Conservation (phyloP, 2,329 filamentous ascomycete genomes). For the Ophiostoma tasmaniense region DNA sequence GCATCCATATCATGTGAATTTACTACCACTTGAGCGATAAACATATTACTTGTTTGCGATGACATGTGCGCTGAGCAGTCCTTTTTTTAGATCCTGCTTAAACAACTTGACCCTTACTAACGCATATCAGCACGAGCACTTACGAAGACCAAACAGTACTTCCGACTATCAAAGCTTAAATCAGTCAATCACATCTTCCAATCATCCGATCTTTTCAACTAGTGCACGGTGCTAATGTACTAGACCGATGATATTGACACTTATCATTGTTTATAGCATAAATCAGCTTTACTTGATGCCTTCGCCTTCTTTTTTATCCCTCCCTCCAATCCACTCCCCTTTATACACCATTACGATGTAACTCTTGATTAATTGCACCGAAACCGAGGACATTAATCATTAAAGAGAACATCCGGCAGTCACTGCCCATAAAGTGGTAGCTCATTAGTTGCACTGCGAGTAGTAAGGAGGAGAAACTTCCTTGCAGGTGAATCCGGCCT, state of each 20-base stretch:
- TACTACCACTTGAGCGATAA: background rate
- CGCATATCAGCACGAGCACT: background rate
- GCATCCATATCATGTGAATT: background rate
- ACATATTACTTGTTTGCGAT: too few relatives aligned
- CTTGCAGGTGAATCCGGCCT: background rate
- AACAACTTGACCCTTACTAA: background rate
- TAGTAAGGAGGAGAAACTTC: background rate
- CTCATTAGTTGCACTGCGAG: background rate
- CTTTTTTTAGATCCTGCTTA: background rate
- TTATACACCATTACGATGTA: too few relatives aligned
- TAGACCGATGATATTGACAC: too few relatives aligned
- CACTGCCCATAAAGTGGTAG: background rate
- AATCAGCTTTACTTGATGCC: too few relatives aligned
- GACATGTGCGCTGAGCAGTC: background rate
- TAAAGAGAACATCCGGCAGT: background rate
- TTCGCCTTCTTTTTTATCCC: too few relatives aligned
- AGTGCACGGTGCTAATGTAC: background rate
- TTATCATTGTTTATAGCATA: too few relatives aligned
- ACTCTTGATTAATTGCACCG: too few relatives aligned
- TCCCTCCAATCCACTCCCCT: too few relatives aligned
- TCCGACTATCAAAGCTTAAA: background rate
- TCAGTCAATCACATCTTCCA: background rate
- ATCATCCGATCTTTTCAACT: background rate
- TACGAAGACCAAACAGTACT: background rate
- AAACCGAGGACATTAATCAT: too few relatives aligned